Evolutionary conservation across 129 eudicot genomes (phyloP).

Genomic region (Silybum marianum): DNA sequence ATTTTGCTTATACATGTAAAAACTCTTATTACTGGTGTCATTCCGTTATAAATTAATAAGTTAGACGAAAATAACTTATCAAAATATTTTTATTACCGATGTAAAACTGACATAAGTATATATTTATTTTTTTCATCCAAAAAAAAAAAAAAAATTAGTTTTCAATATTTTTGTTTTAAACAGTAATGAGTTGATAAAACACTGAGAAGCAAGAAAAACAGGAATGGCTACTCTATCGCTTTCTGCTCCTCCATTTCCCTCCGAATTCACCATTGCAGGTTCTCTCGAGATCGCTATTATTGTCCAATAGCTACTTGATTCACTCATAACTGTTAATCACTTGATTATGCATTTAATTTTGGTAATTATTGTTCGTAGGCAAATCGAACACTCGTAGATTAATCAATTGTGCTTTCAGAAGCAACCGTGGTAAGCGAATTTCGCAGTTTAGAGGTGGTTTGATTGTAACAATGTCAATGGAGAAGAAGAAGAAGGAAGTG

Average conservation of each 20-base stretch:
- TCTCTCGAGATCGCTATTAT: not conserved
- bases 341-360: not conserved
- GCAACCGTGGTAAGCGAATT: not conserved
- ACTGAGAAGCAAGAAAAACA: not conserved
- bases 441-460: not conserved
- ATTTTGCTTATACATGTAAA: too few relatives aligned
- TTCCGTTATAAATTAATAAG: too few relatives aligned
- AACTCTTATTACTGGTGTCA: too few relatives aligned
- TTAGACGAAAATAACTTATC: too few relatives aligned
- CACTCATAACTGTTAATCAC: not conserved
- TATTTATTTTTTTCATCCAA: too few relatives aligned
- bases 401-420: constrained; percentile 26
- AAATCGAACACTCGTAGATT: constrained; percentile 41
- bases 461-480: constrained; percentile 38
- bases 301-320: not conserved
- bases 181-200: not conserved
- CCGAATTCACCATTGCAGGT: constrained; percentile 31
- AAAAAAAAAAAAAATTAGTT: too few relatives aligned
- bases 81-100: too few relatives aligned
- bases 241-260: constrained; percentile 6
- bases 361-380: constrained; percentile 31
- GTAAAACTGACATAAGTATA: too few relatives aligned
- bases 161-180: too few relatives aligned
- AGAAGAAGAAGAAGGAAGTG: constrained; percentile 50
- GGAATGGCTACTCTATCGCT: constrained; percentile 25